Percentiles rank a stretch among this genome's conserved stretches.
phyloP scores from a whole-genome alignment of 2,329 filamentous ascomycete species.

The Trichoderma sp. region DNA sequence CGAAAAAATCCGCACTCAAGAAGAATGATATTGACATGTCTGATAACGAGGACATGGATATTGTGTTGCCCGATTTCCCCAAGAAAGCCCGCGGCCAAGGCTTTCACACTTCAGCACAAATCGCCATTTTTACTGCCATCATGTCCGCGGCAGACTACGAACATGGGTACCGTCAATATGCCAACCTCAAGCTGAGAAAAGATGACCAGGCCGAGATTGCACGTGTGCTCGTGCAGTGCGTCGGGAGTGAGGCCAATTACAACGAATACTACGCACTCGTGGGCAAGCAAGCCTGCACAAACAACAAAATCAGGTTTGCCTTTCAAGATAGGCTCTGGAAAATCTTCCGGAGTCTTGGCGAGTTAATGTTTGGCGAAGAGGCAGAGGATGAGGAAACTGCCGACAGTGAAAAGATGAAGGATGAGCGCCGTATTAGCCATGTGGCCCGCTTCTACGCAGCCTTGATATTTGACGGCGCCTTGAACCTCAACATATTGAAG shows the following conservation, averaged over 20 bases:
- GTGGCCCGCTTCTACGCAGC: conserved; percentile 54
- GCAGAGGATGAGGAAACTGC: conserved; percentile 52
- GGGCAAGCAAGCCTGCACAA: conserved; percentile 71
- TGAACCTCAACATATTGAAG: conserved; percentile 54
- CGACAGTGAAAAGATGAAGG: conserved; percentile 44
- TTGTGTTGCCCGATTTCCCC: conserved; percentile 61
- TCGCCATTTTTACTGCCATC: conserved; percentile 89
- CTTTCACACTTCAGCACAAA: conserved; percentile 81
- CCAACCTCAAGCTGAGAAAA: conserved; percentile 81
- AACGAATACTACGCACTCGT: conserved; percentile 94
- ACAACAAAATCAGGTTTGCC: conserved; percentile 73
- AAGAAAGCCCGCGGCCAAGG: conserved; percentile 76
- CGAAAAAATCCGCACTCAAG: conserved; percentile 23
- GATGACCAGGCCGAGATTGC: conserved; percentile 84
- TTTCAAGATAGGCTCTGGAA: conserved; percentile 88
- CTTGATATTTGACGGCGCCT: conserved; percentile 45
- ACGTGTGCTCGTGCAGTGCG: conserved; percentile 82
- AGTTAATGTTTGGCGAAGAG: conserved; percentile 66
- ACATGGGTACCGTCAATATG: conserved; percentile 75
- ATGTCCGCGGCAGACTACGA: conserved; percentile 81
- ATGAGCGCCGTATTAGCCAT: conserved; percentile 50
- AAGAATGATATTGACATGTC: conserved; percentile 28
- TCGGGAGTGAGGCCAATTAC: conserved; percentile 76
- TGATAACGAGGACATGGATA: conserved; percentile 44
- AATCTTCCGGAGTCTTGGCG: conserved; percentile 81